Evolutionary conservation across 805 yeast genomes (phyloP).

Genomic region (Jamesozyma spencerorum): DNA sequence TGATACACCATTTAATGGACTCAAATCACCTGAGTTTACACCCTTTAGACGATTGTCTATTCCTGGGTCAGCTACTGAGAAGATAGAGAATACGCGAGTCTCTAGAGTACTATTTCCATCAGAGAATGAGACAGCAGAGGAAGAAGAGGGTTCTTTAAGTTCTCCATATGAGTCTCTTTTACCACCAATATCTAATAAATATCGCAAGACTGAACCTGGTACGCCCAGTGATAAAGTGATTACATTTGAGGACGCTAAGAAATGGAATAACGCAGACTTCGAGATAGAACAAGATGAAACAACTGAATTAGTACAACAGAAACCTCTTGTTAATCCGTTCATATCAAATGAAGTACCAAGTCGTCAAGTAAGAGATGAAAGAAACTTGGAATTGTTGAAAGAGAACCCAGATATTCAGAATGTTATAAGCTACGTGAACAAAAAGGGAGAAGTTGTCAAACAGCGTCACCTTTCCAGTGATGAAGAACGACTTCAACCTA

Average conservation of each 20-base stretch:
- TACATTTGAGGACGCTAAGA: conserved; percentile 24
- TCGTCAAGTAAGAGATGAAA: conserved; percentile 9
- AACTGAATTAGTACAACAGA: conserved; percentile 5
- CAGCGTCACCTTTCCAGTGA: conserved; percentile 19
- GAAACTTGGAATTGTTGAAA: conserved; percentile 10
- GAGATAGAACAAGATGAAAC: conserved; percentile 7
- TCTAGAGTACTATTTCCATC: conserved; percentile 23
- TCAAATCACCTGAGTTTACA: conserved; percentile 28
- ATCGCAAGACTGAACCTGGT: conserved; percentile 15
- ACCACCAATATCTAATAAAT: conserved; percentile 2
- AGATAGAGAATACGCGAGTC: conserved; percentile 6
- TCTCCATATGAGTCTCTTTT: not conserved
- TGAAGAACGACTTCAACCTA: conserved; percentile 23
- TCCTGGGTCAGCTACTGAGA: not conserved
- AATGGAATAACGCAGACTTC: conserved; percentile 26
- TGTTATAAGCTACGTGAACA: conserved; percentile 28
- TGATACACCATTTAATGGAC: conserved; percentile 18
- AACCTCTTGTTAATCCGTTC: conserved; percentile 14
- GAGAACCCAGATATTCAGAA: conserved; percentile 18
- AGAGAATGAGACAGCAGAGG: conserved; percentile 7
- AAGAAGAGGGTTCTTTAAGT: conserved; percentile 5
- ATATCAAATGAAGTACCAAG: conserved; percentile 6
- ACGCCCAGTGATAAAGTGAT: conserved; percentile 33
- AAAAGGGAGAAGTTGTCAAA: conserved; percentile 22
- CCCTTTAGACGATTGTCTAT: conserved; percentile 17